Base-by-base conservation (phyloP, 495 filamentous ascomycete genomes). In the Collariella sp. region DNA sequence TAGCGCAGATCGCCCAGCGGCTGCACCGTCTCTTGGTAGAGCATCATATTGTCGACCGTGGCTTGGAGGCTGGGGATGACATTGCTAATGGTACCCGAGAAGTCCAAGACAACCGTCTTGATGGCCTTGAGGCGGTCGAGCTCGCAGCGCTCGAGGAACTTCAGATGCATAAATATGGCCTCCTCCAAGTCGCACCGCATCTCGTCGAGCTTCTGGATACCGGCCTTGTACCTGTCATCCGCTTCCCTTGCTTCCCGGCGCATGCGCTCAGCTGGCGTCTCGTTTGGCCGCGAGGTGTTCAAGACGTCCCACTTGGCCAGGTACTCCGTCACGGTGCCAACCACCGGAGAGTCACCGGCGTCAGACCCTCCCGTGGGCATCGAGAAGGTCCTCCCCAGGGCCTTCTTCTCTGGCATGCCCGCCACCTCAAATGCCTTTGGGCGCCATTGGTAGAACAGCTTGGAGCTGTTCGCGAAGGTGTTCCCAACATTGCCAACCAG, bases 1-100 rank as follows among this genome's bases (percentile, higher is more conserved):
- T 97, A 99, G 62, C 94, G 79, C 56, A 97, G 74, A 72, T 99
- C 93, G 31, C 90, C 89, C 15, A 83, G 64, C 10, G 93, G 93
- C 66, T 96, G 94, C 23, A 99, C 87, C 2, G 93, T 97, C 75
- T 99, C 93, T 72, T 99, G 94, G 67, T 94, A 97, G 22, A 97
- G 77, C 84, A 96, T 89, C 93, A 99, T 96, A 62, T 91, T 87
- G 69, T 97, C 94, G 15, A 97, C 89, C 1, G 88, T 88, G 55
- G 91, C 88, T 65, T 97, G 94, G 45, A 99, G 72, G 61, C 86
- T 93, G 15, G 93, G 94, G 61, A 99, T 97, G 60, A 96, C 91
- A 61, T 99, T 97, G 77, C 91, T 93, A 69, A 99, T 88, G 23
- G 93, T 89, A 15, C 93, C 94, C 19, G 94, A 96, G 71, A 97